phyloP scores from a whole-genome alignment of 2,329 filamentous ascomycete genomes.

The Cercospora citrullina region DNA sequence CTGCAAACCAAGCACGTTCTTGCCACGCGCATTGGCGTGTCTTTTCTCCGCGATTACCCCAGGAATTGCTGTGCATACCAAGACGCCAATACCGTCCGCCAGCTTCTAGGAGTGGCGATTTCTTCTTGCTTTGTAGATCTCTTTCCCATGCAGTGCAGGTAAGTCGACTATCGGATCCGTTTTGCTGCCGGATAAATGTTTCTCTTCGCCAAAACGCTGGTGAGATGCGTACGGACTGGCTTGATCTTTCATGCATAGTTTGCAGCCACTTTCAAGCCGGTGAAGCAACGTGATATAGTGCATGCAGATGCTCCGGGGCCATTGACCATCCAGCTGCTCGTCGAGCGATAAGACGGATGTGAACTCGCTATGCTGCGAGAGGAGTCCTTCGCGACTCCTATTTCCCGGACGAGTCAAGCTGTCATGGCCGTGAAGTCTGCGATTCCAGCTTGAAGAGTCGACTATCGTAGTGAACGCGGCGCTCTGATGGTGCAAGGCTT shows the following conservation, averaged over 20 bases:
- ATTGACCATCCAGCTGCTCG: too few species aligned
- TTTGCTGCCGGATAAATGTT: not conserved
- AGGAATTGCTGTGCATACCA: not conserved
- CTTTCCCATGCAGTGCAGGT: not conserved
- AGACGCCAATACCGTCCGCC: not conserved
- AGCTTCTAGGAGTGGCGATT: not conserved
- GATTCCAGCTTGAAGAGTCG: too few species aligned
- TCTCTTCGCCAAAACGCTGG: not conserved
- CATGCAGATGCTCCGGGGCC: not conserved
- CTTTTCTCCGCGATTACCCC: conserved; percentile 3
- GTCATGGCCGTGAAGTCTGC: too few species aligned
- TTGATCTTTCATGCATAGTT: not conserved
- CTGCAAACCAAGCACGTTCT: conserved; percentile 1
- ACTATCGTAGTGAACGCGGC: too few species aligned
- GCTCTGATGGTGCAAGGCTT: too few species aligned
- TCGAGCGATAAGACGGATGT: too few species aligned
- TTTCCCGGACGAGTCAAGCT: too few species aligned
- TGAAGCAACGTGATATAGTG: not conserved
- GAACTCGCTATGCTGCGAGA: too few species aligned
- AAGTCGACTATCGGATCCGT: not conserved
- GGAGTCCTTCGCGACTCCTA: too few species aligned
- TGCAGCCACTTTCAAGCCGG: not conserved
- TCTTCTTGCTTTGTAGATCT: not conserved
- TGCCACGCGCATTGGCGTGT: conserved; percentile 1
- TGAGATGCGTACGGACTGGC: not conserved